Conservation (phyloP, 148 eudicot species). For the Chenopodium suecicum region DNA sequence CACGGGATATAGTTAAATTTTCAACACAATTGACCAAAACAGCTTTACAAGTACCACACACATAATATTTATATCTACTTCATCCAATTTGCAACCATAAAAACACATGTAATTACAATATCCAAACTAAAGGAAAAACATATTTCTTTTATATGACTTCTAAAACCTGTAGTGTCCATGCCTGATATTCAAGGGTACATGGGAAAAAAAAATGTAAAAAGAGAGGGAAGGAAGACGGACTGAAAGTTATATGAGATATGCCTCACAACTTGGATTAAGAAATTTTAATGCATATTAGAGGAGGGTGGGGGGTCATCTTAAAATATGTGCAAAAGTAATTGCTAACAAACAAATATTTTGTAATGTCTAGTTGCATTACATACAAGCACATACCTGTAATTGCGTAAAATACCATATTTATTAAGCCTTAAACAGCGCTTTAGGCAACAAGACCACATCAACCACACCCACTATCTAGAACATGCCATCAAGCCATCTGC, state of each 20-base stretch:
- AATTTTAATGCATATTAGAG: too few species aligned
- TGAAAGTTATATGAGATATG: neutral
- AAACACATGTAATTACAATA: neutral
- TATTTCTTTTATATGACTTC: neutral
- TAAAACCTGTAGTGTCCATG: neutral
- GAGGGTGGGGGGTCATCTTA: neutral
- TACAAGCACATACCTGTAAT: too few species aligned
- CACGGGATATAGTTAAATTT: slow-evolving; percentile 14
- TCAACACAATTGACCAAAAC: neutral
- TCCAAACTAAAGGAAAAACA: too few species aligned
- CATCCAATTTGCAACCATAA: neutral
- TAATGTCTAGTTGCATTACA: neutral
- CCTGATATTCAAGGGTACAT: neutral
- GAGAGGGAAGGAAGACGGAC: neutral
- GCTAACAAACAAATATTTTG: neutral
- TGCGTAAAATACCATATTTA: too few species aligned
- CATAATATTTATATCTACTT: neutral
- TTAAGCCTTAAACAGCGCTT: too few species aligned
- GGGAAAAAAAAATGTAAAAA: neutral
- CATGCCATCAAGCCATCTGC: too few species aligned
- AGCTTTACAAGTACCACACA: neutral
- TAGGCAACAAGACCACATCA: too few species aligned
- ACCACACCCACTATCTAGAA: too few species aligned
- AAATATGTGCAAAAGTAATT: neutral
- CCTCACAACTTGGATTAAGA: too few species aligned